A percentile compares a stretch with the other conserved stretches of the same genome.
Conservation (phyloP, 768 basidiomycete species). For the Calvatia gigantea region DNA sequence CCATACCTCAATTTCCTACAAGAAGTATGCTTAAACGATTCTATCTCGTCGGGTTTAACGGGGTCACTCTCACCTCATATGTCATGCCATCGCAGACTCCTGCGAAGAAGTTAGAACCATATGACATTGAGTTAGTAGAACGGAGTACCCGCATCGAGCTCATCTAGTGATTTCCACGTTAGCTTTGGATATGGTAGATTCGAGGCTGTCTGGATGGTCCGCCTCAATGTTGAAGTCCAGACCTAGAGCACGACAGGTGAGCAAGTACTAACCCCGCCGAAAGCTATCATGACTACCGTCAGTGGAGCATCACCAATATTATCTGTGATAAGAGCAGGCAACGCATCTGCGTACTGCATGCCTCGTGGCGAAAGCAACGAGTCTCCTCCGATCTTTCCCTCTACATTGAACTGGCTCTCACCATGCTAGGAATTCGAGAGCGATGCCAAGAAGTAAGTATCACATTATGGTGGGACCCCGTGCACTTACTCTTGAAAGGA, state of each 20-base stretch:
- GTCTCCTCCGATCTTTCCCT: conserved; percentile 98
- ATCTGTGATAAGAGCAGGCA: conserved; percentile 84
- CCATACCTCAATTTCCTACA: conserved; percentile 82
- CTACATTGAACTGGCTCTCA: conserved; percentile 94
- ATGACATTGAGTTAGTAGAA: not conserved
- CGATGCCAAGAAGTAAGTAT: conserved; percentile 3
- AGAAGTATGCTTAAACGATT: not conserved
- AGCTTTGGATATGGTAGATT: conserved; percentile 83
- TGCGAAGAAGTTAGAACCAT: conserved; percentile 14
- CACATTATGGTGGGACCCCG: conserved; percentile 1
- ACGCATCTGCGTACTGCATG: conserved; percentile 76
- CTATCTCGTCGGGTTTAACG: not conserved
- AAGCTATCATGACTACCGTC: conserved; percentile 50
- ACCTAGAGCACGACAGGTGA: conserved; percentile 46
- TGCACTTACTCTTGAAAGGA: conserved; percentile 78
- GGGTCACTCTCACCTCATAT: conserved; percentile 52
- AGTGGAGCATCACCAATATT: conserved; percentile 87
- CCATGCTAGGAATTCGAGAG: conserved; percentile 65
- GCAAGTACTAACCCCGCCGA: not conserved
- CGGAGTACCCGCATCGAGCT: conserved; percentile 84
- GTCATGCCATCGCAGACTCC: conserved; percentile 99
- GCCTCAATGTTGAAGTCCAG: conserved; percentile 96
- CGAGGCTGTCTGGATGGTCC: conserved; percentile 89
- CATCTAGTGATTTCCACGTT: conserved; percentile 98
- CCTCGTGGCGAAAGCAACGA: conserved; percentile 83